Evolutionary conservation across 306 rosid species (phyloP).

Genomic region (Crotalaria pallida): DNA sequence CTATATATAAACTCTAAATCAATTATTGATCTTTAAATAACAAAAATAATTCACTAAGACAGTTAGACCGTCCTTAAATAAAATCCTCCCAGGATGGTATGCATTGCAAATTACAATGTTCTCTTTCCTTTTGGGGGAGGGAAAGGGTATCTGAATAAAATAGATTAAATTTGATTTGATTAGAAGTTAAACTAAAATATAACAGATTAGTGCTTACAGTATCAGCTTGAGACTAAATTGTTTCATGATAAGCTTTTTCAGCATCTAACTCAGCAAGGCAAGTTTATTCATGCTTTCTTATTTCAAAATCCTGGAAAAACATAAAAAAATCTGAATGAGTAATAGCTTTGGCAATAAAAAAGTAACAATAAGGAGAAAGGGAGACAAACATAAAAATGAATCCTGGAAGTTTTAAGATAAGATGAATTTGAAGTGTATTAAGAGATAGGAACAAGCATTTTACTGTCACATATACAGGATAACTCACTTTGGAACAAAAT

Average conservation of each 20-base stretch:
- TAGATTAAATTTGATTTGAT: not conserved
- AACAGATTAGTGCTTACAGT: slow-evolving; percentile 26
- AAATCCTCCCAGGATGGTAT: not conserved
- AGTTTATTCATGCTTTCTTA: slow-evolving; percentile 43
- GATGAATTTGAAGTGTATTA: not conserved
- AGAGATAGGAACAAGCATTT: not conserved
- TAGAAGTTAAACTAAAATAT: not conserved
- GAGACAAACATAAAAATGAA: not conserved
- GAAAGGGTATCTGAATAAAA: slow-evolving; percentile 1
- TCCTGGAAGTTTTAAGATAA: not conserved
- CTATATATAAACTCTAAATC: no score
- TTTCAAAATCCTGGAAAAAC: slow-evolving; percentile 39
- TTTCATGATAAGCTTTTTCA: slow-evolving; percentile 47
- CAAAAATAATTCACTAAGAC: not conserved
- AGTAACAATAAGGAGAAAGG: not conserved
- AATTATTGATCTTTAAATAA: not conserved
- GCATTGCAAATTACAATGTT: slow-evolving; percentile 11
- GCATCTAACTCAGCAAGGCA: slow-evolving; percentile 45
- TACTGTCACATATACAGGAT: not conserved
- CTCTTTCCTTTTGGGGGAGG: slow-evolving; percentile 6
- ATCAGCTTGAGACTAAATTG: slow-evolving; percentile 39
- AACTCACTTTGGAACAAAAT: not conserved
- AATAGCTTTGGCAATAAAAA: not conserved
- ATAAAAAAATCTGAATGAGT: not conserved
- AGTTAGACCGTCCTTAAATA: not conserved